Evolutionary conservation across 129 eudicot genomes (phyloP).

Genomic region (Tanacetum coccineum): DNA sequence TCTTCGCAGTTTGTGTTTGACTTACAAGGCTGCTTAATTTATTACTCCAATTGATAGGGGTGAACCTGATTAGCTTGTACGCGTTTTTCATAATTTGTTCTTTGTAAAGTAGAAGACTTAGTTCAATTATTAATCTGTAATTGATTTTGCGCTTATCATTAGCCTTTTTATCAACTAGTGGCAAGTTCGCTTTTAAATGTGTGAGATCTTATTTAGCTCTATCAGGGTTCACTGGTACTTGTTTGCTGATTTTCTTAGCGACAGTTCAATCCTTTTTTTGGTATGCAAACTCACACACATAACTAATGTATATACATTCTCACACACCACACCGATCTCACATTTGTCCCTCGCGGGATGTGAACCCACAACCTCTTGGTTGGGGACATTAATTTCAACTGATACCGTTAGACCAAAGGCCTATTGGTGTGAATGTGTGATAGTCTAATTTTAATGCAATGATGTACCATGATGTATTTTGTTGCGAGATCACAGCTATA

Average conservation of each 20-base stretch:
- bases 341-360: no score
- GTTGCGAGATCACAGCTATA: not conserved
- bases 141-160: not conserved
- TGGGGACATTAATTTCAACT: no score
- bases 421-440: no score
- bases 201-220: no score
- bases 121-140: not conserved
- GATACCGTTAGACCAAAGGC: no score
- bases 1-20: not conserved
- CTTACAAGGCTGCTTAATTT: constrained; percentile 9
- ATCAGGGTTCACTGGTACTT: no score
- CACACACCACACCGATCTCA: no score
- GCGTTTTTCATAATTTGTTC: not conserved
- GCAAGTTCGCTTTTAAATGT: not conserved
- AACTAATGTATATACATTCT: no score
- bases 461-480: constrained; percentile 2
- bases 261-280: no score
- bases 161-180: not conserved
- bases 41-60: not conserved
- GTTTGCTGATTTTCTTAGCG: no score
- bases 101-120: not conserved
- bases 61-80: not conserved
- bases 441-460: not conserved
- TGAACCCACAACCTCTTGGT: not conserved
- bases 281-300: no score